Conservation (phyloP, 1,284 basidiomycete species). For the Papiliotrema flavescens region DNA sequence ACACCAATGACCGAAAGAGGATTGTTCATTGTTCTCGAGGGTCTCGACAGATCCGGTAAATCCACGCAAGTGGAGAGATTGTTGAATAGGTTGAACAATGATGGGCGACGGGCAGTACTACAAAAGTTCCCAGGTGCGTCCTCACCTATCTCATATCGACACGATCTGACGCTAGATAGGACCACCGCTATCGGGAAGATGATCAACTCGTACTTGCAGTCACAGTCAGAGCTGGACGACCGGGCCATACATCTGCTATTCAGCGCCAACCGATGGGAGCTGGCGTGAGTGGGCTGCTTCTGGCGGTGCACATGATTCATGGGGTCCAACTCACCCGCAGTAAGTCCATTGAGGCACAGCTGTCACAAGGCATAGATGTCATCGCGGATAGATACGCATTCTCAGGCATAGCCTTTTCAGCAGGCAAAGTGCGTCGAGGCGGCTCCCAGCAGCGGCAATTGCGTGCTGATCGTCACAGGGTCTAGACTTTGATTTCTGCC, state of each 20-base stretch:
- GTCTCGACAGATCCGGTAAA: conserved; percentile 89
- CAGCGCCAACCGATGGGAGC: conserved; percentile 96
- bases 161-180: conserved; percentile 61
- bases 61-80: conserved; percentile 74
- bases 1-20: conserved; percentile 48
- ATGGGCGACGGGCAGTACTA: conserved; percentile 44
- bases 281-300: conserved; percentile 73
- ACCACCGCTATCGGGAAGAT: conserved; percentile 87
- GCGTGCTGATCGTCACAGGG: conserved; percentile 45
- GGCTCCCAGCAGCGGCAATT: too few relatives aligned
- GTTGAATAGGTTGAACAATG: conserved; percentile 52
- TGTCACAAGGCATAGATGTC: conserved; percentile 67
- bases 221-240: conserved; percentile 81
- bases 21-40: conserved; percentile 86
- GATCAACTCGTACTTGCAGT: conserved; percentile 89
- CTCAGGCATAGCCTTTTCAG: conserved; percentile 91
- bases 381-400: conserved; percentile 95
- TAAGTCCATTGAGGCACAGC: conserved; percentile 59
- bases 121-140: conserved; percentile 80
- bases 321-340: conserved; percentile 48
- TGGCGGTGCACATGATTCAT: too few relatives aligned
- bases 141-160: conserved; percentile 11
- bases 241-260: conserved; percentile 90
- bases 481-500: conserved; percentile 69
- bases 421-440: conserved; percentile 61